Evolutionary conservation across 352 stramenopile genomes (phyloP).

Genomic region (Globisporangium sylvaticum): DNA sequence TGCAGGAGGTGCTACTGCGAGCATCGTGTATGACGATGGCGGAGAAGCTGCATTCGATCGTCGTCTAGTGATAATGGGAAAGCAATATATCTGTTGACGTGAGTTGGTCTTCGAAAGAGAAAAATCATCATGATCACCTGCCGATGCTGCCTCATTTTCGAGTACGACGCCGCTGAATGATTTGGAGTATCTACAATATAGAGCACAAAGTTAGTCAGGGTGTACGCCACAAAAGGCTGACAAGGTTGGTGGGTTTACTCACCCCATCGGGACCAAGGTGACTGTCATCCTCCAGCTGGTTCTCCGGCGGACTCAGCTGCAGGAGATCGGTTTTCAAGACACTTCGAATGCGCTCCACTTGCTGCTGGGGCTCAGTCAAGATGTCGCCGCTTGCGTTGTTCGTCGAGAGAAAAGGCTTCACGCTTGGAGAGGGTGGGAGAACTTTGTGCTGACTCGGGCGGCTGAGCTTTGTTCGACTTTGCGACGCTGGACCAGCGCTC

Average conservation of each 20-base stretch:
- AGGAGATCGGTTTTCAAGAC: conserved; percentile 51
- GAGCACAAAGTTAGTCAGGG: not conserved
- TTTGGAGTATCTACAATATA: conserved; percentile 43
- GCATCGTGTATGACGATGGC: conserved; percentile 57
- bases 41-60: conserved; percentile 40
- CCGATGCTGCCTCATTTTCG: conserved; percentile 19
- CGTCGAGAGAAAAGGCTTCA: conserved; percentile 5
- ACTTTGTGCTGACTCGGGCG: not conserved
- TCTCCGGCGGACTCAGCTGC: conserved; percentile 29
- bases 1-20: conserved; percentile 53
- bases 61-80: conserved; percentile 8
- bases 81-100: not conserved
- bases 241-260: not conserved
- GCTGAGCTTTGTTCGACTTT: not conserved
- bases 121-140: not conserved
- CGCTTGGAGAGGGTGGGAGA: not conserved
- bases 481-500: conserved; percentile 11
- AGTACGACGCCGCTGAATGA: conserved; percentile 48
- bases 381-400: not conserved
- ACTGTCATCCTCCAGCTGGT: conserved; percentile 47
- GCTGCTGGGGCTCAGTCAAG: conserved; percentile 13
- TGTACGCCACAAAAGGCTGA: not conserved
- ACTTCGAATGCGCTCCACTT: conserved; percentile 53
- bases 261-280: conserved; percentile 48
- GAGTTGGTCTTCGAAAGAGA: not conserved